A percentile compares a stretch with the other conserved stretches of the same genome.
These are phyloP conservation scores for Termitomyces heimii DNA, from an alignment of 768 basidiomycete species.

Conservation along the genomic window DNA sequence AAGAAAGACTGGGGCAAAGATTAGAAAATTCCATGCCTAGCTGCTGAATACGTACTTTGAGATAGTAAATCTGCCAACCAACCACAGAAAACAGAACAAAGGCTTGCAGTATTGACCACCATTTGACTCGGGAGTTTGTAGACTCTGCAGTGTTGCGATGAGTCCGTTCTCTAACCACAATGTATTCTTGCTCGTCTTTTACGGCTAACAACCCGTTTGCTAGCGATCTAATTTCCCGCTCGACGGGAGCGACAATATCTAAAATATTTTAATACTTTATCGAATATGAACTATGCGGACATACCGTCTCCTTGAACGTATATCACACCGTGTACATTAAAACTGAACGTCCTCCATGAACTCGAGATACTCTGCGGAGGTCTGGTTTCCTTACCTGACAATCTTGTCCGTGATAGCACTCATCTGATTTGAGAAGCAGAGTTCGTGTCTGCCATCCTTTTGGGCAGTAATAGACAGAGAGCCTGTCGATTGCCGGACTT, in stretches of 20 bases:
- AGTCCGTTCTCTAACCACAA: conserved; percentile 86
- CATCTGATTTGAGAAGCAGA: conserved; percentile 99
- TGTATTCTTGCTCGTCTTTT: conserved; percentile 99
- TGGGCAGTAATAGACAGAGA: conserved; percentile 83
- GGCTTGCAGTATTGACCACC: conserved; percentile 95
- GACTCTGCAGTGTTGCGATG: conserved; percentile 95
- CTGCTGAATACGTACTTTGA: conserved; percentile 56
- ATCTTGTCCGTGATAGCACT: conserved; percentile 93
- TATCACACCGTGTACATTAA: conserved; percentile 97
- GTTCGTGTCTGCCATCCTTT: conserved; percentile 83
- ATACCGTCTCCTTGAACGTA: conserved; percentile 87
- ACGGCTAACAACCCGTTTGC: conserved; percentile 79
- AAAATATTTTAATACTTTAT: background rate
- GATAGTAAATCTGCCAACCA: conserved; percentile 96
- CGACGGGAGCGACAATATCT: conserved; percentile 91
- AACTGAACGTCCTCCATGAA: conserved; percentile 39
- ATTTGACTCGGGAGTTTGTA: conserved; percentile 93
- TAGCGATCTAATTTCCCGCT: conserved; percentile 87
- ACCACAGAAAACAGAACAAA: conserved; percentile 85
- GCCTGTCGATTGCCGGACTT: conserved; percentile 85
- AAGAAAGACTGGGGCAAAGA: conserved; percentile 63
- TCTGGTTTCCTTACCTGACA: conserved; percentile 58
- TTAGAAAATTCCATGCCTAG: background rate
- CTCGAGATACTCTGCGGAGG: background rate
- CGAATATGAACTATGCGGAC: conserved; percentile 13